phyloP scores from a whole-genome alignment of 768 basidiomycete species.

The Phaeotremella skinneri region DNA sequence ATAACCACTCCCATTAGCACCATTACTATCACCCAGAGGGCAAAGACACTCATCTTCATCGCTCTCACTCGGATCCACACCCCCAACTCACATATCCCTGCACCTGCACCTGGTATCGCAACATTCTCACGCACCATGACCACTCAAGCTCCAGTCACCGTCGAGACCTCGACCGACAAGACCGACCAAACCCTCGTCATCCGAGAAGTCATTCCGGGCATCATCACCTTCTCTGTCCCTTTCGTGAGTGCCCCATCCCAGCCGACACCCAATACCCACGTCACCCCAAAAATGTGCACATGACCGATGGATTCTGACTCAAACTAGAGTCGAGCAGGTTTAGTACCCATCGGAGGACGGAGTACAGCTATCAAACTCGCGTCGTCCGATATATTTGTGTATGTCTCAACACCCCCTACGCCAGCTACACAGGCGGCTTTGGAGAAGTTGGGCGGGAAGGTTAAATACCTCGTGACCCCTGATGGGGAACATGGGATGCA shows the following conservation, averaged over 20 bases:
- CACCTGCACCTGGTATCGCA: not conserved
- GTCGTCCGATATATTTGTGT: constrained; percentile 68
- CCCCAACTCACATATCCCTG: too few species aligned
- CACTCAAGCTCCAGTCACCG: not conserved
- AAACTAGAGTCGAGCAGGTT: constrained; percentile 60
- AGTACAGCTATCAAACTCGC: constrained; percentile 72
- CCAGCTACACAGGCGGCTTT: constrained; percentile 64
- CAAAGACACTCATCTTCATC: too few species aligned
- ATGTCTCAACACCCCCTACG: constrained; percentile 75
- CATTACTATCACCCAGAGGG: too few species aligned
- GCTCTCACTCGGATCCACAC: too few species aligned
- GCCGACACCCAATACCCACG: not conserved
- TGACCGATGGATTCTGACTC: not conserved
- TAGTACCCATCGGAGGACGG: constrained; percentile 75
- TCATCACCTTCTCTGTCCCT: constrained; percentile 53
- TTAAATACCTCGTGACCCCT: constrained; percentile 52
- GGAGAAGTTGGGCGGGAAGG: constrained; percentile 59
- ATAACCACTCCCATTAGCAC: too few species aligned
- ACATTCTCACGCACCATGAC: not conserved
- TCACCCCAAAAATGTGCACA: not conserved
- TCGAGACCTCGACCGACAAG: constrained; percentile 16
- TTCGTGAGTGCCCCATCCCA: constrained; percentile 37
- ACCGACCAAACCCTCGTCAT: constrained; percentile 48
- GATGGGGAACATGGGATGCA: constrained; percentile 52
- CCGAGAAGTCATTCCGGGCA: constrained; percentile 45